Evolutionary conservation across 495 filamentous ascomycete species (phyloP), one percentile per base, ranked within the genome.

Genomic region (Trichocladium uniseriatum): DNA sequence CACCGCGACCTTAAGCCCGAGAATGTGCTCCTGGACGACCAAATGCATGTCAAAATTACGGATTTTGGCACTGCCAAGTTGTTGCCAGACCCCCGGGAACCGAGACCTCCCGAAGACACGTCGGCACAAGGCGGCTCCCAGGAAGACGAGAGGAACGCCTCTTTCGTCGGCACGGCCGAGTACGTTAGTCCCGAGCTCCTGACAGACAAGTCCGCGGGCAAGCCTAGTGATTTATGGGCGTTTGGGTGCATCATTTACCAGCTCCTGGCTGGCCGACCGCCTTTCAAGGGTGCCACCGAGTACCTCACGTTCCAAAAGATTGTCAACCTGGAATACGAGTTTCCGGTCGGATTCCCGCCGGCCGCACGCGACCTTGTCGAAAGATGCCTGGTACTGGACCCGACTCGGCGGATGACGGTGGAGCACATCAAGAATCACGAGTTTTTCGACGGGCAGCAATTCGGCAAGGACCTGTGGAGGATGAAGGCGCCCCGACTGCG

Each of bases 201-300:
- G 52, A 94, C 84, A 2, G 87, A 95, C 53, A 97, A 97, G 71
- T 89, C 88, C 54, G 92, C 91, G 9, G 95, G 94, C 71, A 99
- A 97, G 69, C 89, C 94, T 18, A 95, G 90, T 60, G 94, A 99
- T 64, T 67, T 99, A 28, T 99, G 94, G 94, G 94, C 94, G 3
- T 96, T 97, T 72, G 94, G 94, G n/a, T 99, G 94, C 66, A 99
- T 99, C 52, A 84, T 99, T 49, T 99, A 95, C 64, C 94, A 99
- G 67, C 76, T 99, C 27, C 70, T 99, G 31, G 86, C 86, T 22
- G 94, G 94, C 14, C 79, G 94, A 39, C 94, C 94, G 13, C 94
- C 94, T 0, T 99, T 99, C 73, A 99, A 99, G 65, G 94, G 83
- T 2, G 85, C 75, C n/a, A 95, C 95, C 56, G 94, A 99, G 65